These are phyloP conservation scores for Phytopythium aichiense DNA, from an alignment of 352 stramenopile species.

Conservation along the genomic window DNA sequence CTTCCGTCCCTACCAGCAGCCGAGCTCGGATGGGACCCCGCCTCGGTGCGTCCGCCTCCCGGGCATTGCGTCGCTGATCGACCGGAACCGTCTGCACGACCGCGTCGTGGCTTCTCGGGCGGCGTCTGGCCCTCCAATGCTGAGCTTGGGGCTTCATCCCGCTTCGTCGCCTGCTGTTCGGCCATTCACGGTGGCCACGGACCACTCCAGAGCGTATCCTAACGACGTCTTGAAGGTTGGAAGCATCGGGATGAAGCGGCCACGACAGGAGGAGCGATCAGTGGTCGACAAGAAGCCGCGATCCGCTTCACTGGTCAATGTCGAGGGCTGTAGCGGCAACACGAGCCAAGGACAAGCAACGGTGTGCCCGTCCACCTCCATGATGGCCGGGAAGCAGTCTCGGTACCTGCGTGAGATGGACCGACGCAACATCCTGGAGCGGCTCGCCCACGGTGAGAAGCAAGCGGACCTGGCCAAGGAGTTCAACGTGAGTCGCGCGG, in stretches of 20 bases:
- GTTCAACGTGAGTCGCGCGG: conserved; percentile 60
- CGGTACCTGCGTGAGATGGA: conserved; percentile 69
- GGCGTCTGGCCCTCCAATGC: not conserved
- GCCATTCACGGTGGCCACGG: not conserved
- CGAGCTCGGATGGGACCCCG: not conserved
- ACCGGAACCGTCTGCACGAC: not conserved
- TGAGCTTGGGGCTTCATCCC: not conserved
- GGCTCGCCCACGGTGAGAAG: conserved; percentile 57
- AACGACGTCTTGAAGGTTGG: not conserved
- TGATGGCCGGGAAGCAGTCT: conserved; percentile 28
- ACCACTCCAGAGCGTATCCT: not conserved
- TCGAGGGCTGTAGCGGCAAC: not conserved
- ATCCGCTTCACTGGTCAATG: not conserved
- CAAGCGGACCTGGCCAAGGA: conserved; percentile 60
- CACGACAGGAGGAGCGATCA: not conserved
- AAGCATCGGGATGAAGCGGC: not conserved
- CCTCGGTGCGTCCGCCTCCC: not conserved
- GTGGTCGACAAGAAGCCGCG: not conserved
- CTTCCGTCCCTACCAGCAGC: not conserved
- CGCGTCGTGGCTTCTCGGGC: not conserved
- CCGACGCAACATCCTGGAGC: conserved; percentile 50
- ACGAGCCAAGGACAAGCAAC: not conserved
- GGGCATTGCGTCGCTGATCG: not conserved
- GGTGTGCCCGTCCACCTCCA: not conserved
- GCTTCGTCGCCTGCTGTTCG: not conserved